A percentile compares a stretch with the other conserved stretches of the same genome.
Conservation (phyloP, 768 basidiomycete genomes). For the Tricholoma sp. region DNA sequence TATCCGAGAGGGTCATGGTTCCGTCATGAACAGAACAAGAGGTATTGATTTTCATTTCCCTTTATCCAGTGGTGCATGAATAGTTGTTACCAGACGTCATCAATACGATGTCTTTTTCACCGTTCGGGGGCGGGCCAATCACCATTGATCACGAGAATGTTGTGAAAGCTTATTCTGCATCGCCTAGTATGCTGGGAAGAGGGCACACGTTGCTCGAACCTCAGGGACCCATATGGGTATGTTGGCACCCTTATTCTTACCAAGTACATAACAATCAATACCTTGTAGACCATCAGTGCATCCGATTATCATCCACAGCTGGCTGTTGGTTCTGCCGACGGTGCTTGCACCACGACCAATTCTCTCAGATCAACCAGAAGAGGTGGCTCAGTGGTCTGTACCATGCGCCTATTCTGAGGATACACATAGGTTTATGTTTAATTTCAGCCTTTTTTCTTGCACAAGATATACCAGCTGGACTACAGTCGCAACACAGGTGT, state of each 20-base stretch:
- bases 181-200: conserved; percentile 68
- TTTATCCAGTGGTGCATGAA: not conserved
- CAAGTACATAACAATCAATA: not conserved
- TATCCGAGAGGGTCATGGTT: conserved; percentile 62
- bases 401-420: not conserved
- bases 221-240: conserved; percentile 79
- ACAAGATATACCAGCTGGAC: conserved; percentile 84
- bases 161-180: conserved; percentile 69
- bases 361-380: conserved; percentile 60
- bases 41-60: conserved; percentile 33
- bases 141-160: conserved; percentile 83
- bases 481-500: conserved; percentile 71
- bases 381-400: conserved; percentile 66
- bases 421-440: not conserved
- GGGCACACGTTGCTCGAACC: conserved; percentile 72
- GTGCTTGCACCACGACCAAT: conserved; percentile 72
- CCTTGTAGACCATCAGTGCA: conserved; percentile 53
- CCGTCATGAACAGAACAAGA: conserved; percentile 73
- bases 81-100: conserved; percentile 52
- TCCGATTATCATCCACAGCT: conserved; percentile 89
- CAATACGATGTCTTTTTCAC: conserved; percentile 60
- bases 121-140: conserved; percentile 63
- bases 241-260: conserved; percentile 18
- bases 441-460: conserved; percentile 65
- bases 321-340: conserved; percentile 80